Base-by-base conservation (phyloP, 2,329 filamentous ascomycete species). In the Leptographium procerum region DNA sequence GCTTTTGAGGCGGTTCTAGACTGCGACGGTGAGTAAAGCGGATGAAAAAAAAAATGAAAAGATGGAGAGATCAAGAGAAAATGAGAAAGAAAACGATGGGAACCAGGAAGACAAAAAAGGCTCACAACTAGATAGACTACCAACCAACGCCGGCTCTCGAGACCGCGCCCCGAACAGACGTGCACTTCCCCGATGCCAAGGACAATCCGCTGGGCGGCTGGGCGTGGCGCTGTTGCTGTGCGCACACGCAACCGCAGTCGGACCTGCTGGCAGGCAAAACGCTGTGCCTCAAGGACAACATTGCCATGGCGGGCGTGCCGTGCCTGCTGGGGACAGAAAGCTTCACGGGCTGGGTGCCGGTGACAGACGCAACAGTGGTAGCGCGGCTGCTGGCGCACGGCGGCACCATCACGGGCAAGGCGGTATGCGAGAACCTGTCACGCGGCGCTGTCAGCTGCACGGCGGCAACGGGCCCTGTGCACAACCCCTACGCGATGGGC, bases 261-360 rank as follows among this genome's bases (percentile, higher is more conserved):
- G 64, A 66, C 28, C 63, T 71, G 28, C 68, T 78, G 8, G 60
- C 69, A 7, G 71, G 72, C 40, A 72, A 72, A 62, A 75, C 67
- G 43, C 67, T 78, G 11, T 73, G 69, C 4, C 64, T 78, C 56
- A 79, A 78, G 62, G 77, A 78, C 64, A 78, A 77, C 60, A 72
- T 78, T 13, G 71, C 71, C 6, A 69, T 79, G 1, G 72, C 70
- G 0, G 73, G 71, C 6, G 68, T 78, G 31, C 73, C 74, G 13
- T 69, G 73, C n/a, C 71, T 73, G 2, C 67, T 75, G 11, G 77
- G 76, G 2, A 75, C 73, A 8, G 65, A 70, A 24, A 64, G 71
- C 8, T 69, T 77, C 63, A 69, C 69, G 3, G 71, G 68, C 33
- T 72, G 70, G 61, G 65, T 70, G 36, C 67, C 72, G 1, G 63